phyloP scores from a whole-genome alignment of 345 rosid species.

The Salix arbutifolia region DNA sequence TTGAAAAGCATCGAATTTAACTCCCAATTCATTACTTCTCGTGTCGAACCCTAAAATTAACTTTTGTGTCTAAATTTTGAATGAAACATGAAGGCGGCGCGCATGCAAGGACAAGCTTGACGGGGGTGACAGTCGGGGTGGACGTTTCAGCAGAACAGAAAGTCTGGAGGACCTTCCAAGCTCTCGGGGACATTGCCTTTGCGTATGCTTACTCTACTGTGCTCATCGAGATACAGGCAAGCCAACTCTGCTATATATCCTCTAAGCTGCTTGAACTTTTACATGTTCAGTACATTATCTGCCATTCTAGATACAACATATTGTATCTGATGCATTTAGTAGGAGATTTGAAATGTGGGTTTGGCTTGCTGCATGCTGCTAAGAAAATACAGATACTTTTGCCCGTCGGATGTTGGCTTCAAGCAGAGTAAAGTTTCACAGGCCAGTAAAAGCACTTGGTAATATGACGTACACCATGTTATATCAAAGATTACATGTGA shows the following conservation, averaged over 20 bases:
- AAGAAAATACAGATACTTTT: neutral
- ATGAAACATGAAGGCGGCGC: slow-evolving; percentile 24
- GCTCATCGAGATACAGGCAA: slow-evolving; percentile 81
- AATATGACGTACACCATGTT: too few relatives aligned
- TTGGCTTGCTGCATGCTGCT: neutral
- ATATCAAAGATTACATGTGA: too few relatives aligned
- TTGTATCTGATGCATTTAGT: neutral
- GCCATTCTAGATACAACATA: neutral
- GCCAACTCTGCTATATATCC: neutral
- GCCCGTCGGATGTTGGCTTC: too few relatives aligned
- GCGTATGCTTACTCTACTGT: slow-evolving; percentile 79
- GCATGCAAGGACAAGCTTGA: slow-evolving; percentile 40
- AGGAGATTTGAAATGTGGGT: slow-evolving; percentile 27
- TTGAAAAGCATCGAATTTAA: too few relatives aligned
- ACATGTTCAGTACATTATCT: neutral
- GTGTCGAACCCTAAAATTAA: too few relatives aligned
- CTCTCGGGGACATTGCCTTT: slow-evolving; percentile 79
- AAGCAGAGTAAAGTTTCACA: too few relatives aligned
- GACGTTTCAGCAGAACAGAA: slow-evolving; percentile 69
- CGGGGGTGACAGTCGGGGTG: slow-evolving; percentile 54
- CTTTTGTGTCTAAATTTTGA: neutral
- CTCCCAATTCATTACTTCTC: too few relatives aligned
- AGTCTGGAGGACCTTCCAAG: slow-evolving; percentile 75
- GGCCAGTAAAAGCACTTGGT: too few relatives aligned
- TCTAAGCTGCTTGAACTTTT: too few relatives aligned